A percentile compares a stretch with the other conserved stretches of the same genome.
Evolutionary conservation across 2,329 filamentous ascomycete species (phyloP).

Genomic region (Aspergillus ibericus): DNA sequence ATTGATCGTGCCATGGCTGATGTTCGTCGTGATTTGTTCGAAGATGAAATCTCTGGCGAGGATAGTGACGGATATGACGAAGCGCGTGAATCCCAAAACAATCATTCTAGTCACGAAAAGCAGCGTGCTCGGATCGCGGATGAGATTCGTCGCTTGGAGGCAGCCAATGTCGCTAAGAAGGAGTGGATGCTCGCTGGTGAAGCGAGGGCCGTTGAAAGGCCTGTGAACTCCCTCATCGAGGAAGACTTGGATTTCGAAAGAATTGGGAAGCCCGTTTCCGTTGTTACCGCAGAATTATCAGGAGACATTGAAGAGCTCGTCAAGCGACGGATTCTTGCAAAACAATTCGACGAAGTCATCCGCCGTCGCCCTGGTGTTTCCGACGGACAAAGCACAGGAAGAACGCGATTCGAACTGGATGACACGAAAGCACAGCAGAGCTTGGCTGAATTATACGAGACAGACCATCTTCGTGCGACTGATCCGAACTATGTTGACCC

Average conservation of each 20-base stretch:
- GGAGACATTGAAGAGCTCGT: slow-evolving; percentile 92
- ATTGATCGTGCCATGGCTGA: slow-evolving; percentile 81
- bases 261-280: slow-evolving; percentile 88
- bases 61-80: slow-evolving; percentile 69
- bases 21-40: slow-evolving; percentile 86
- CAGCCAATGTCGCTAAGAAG: slow-evolving; percentile 82
- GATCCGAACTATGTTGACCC: slow-evolving; percentile 81
- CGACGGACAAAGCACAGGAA: slow-evolving; percentile 61
- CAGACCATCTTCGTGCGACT: slow-evolving; percentile 76
- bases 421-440: slow-evolving; percentile 85
- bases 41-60: slow-evolving; percentile 59
- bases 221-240: slow-evolving; percentile 87
- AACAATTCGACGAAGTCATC: slow-evolving; percentile 89
- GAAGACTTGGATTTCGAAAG: slow-evolving; percentile 96
- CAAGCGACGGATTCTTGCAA: slow-evolving; percentile 85
- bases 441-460: slow-evolving; percentile 90
- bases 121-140: slow-evolving; percentile 81
- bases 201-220: slow-evolving; percentile 76
- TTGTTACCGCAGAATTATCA: slow-evolving; percentile 87
- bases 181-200: slow-evolving; percentile 91
- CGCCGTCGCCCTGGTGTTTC: slow-evolving; percentile 75
- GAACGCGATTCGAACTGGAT: slow-evolving; percentile 77
- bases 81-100: slow-evolving; percentile 39
- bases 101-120: slow-evolving; percentile 75
- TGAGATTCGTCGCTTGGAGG: slow-evolving; percentile 89